Evolutionary conservation across 495 filamentous ascomycete genomes (phyloP), one percentile per base, ranked within the genome.

Genomic region (Hypoxylon intermedium): DNA sequence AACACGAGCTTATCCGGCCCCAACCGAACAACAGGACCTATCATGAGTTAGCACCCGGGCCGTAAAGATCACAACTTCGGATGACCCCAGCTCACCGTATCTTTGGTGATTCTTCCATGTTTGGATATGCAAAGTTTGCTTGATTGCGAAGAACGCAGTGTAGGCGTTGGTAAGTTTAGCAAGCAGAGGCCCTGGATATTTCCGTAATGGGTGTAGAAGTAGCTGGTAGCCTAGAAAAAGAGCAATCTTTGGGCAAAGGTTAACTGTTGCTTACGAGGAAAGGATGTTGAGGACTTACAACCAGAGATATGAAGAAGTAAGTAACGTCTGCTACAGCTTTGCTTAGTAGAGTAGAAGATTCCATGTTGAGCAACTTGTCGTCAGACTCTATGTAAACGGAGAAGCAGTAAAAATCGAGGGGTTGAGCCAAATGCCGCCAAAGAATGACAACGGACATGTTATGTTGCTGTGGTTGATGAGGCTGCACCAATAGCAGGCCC

Each of bases 141-240:
- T 53, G 24, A 46, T 34, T 42, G 58, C 49, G 16, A 54, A 44
- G 20, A 28, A 49, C 6, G 40, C 58, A 7, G 42, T 18, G 6
- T 61, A 61, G 16, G 19, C 30, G n/a, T 55, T 55, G 6, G 52
- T 55, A 15, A 73, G 28, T 19, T 63, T 70, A 5, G 62, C 67
- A 20, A 69, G 20, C 7, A 74, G 45, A 0, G 71, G 74, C 7
- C 74, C 74, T 9, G 74, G 71, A 30, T 69, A 72, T 19, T 60
- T 65, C 9, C 67, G 55, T 0, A 70, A 51, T 0, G 72, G 71
- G 47, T 75, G 67, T 33, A 75, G 43, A 43, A 52, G 53, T 6
- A 51, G 11, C 20, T 57, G 54, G 23, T 68, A 64, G 44, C 42
- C 33, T 13, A 61, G 21, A 37, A 19, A 34, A 2, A 44, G 21